A percentile compares a stretch with the other conserved stretches of the same genome.
phyloP scores from a whole-genome alignment of 1,139 yeast genomes.

The Candida pseudoviswanathii region DNA sequence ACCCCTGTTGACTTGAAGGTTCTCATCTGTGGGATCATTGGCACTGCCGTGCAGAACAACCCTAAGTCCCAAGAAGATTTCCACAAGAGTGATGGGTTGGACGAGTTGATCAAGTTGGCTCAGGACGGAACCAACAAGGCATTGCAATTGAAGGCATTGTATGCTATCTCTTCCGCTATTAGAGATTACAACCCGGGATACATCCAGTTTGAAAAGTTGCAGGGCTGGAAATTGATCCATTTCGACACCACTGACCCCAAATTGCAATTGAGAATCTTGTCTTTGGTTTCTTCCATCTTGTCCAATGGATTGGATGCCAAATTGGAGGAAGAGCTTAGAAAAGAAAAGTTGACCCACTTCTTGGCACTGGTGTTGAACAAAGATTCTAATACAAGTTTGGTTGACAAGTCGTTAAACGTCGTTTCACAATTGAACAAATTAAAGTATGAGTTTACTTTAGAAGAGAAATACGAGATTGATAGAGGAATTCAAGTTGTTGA shows the following conservation, averaged over 20 bases:
- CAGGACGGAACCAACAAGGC: conserved; percentile 27
- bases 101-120: conserved; percentile 44
- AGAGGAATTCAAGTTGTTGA: conserved; percentile 47
- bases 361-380: conserved; percentile 38
- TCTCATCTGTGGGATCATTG: conserved; percentile 73
- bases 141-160: conserved; percentile 64
- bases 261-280: conserved; percentile 54
- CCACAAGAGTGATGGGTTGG: conserved; percentile 52
- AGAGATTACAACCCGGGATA: conserved; percentile 69
- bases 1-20: conserved; percentile 50
- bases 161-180: conserved; percentile 75
- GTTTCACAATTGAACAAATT: conserved; percentile 49
- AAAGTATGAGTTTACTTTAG: conserved; percentile 47
- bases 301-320: conserved; percentile 50
- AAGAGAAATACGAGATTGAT: conserved; percentile 46
- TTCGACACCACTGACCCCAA: conserved; percentile 31
- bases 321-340: conserved; percentile 42
- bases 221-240: conserved; percentile 62
- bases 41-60: conserved; percentile 93
- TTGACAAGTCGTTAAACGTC: conserved; percentile 63
- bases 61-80: conserved; percentile 70
- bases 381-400: conserved; percentile 51
- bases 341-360: conserved; percentile 39
- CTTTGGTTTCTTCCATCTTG: conserved; percentile 58
- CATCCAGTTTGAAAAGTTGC: conserved; percentile 49